Percentiles rank a stretch among this genome's conserved stretches.
Evolutionary conservation across 1,284 basidiomycete genomes (phyloP).

Genomic region (Naganishia liquefaciens): DNA sequence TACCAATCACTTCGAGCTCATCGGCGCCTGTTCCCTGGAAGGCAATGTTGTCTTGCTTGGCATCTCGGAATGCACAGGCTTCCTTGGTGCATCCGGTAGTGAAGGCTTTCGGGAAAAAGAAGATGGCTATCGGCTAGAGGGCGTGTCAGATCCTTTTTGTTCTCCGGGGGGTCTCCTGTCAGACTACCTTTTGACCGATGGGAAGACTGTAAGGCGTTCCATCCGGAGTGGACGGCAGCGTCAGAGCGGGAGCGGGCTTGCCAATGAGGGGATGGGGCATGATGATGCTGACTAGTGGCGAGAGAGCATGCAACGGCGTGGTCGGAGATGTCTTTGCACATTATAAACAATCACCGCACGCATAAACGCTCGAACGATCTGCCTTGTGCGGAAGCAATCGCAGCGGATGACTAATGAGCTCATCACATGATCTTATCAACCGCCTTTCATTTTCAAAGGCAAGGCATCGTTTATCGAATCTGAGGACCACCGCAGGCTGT

Average conservation of each 20-base stretch:
- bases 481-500: too few species aligned
- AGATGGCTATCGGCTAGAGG: slow-evolving; percentile 62
- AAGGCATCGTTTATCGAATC: too few species aligned
- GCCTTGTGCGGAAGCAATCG: too few species aligned
- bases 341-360: too few species aligned
- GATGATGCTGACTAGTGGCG: not conserved
- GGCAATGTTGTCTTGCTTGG: slow-evolving; percentile 64
- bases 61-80: slow-evolving; percentile 75
- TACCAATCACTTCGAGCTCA: slow-evolving; percentile 67
- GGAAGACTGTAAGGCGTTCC: slow-evolving; percentile 59
- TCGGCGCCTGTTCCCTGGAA: slow-evolving; percentile 58
- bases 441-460: too few species aligned
- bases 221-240: slow-evolving; percentile 57
- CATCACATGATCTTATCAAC: too few species aligned
- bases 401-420: too few species aligned
- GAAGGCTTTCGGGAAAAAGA: slow-evolving; percentile 62
- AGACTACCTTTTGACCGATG: slow-evolving; percentile 42
- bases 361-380: too few species aligned
- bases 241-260: slow-evolving; percentile 60
- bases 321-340: too few species aligned
- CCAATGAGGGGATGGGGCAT: slow-evolving; percentile 56
- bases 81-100: slow-evolving; percentile 74
- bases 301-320: too few species aligned
- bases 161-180: not conserved
- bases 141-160: not conserved